Evolutionary conservation across 768 basidiomycete species (phyloP), one percentile per base, ranked within the genome.

Genomic region (Trametes elegans): DNA sequence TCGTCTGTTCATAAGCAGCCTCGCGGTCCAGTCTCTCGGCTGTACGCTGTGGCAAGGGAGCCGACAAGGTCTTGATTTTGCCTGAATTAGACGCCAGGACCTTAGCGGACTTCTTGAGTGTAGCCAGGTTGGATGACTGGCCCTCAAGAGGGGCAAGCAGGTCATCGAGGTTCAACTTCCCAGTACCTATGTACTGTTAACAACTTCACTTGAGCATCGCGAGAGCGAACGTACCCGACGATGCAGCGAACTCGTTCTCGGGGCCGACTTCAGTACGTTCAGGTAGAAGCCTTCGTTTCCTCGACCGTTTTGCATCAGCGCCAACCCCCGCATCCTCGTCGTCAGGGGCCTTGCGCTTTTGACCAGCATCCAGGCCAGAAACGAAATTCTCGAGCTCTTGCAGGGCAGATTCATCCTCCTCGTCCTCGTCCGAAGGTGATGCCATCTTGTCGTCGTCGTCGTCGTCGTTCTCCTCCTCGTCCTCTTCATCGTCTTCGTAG

Each of bases 1-100:
- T 93, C 4, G 95, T 98, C 70, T 90, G 81, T 64, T 94, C 93
- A 67, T 96, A 97, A 0, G 96, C 96, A 7, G 94, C 96, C 66
- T 93, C 86, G 44, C 96, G 85, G 62, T 97, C 93, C 0, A 98
- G 74, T 39, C 90, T 86, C 57, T 97, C 94, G 68, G 97, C 91
- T 0, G 87, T 82, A 28, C 93, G 81, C 19, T 87, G 85, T 8
- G 93, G 93, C 0, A 99, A 74, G 0, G 96, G 96, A 0, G 91
- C 92, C 4, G 91, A 73, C 6, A 96, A 76, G 0, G 87, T 76
- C 57, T 79, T 78, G 21, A 72, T 76, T 64, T 86, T 87, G 31
- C 76, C 75, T 0, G 79, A 77, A 0, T 79, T 73, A 0, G 77
- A 69, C 2, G 76, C 75, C 14, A 92, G 76, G 13, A 78, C 71